Base-by-base conservation (phyloP, 305 asterid species). In the Fraxinus floribunda region DNA sequence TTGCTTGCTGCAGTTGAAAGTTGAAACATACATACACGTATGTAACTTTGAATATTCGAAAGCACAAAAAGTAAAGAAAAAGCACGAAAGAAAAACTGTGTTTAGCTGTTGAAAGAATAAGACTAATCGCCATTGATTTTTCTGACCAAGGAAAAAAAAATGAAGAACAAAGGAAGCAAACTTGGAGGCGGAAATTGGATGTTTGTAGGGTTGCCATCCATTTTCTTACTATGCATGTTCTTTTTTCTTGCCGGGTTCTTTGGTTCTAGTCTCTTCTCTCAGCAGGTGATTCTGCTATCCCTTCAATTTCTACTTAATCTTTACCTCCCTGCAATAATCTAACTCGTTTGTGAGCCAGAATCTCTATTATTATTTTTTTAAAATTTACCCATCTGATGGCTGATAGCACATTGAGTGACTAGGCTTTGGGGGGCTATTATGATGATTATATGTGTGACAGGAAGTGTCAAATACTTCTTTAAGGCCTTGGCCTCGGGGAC, bases 201-300 rank as follows among this genome's bases (percentile, higher is more conserved):
- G 80, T 81, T 79, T 66, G 78, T 87, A 78, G 91, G 89, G 80
- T 78, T 93, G 62, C 98, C 97, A 1, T 87, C 84, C n/a, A 89
- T 92, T 75, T 96, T 93, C 85, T 87, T 91, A 41, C 77, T 96
- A 38, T 96, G 98, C 87, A 89, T 96, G 60, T 93, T 88, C 89
- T 96, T 92, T 88, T 93, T 94, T 78, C 91, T 96, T 38, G 93
- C 94, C 57, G 98, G 98, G 7, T 94, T 93, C 79, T 89, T 93
- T 76, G 97, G 94, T 80, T 92, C 93, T 10, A 80, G 93, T 15
- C 95, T 94, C 46, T 89, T 96, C 83, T 89, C 90, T 80, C 97
- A 89, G 73, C 94, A 90, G 97, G 98, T 93, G 3, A 9, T 9
- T 41, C 29, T 3, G n/a, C 1, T 46, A 2, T 46, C 26, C 26